A percentile compares a stretch with the other conserved stretches of the same genome.
phyloP scores from a whole-genome alignment of 2,329 filamentous ascomycete genomes.

The Xylariales sp. region DNA sequence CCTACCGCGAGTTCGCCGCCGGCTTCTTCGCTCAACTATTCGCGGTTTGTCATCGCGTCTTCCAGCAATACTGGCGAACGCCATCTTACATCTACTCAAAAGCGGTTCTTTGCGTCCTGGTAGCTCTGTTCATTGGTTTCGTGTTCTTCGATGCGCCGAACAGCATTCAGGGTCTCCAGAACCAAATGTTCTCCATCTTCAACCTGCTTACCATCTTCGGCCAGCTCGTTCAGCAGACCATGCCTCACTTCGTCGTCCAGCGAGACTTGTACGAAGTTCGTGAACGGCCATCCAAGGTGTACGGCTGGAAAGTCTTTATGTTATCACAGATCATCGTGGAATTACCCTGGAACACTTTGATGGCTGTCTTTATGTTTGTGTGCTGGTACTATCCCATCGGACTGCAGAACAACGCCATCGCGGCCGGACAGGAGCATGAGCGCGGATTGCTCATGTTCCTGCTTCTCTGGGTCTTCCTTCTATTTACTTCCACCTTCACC shows the following conservation, averaged over 20 bases:
- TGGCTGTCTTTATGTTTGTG: slow-evolving; percentile 69
- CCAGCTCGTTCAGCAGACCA: slow-evolving; percentile 68
- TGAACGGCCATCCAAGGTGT: slow-evolving; percentile 74
- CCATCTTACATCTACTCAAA: slow-evolving; percentile 77
- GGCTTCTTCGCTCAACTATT: slow-evolving; percentile 62
- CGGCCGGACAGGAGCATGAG: slow-evolving; percentile 54
- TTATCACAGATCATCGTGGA: slow-evolving; percentile 76
- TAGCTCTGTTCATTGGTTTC: slow-evolving; percentile 72
- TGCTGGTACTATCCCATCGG: slow-evolving; percentile 83
- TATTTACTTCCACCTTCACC: slow-evolving; percentile 76
- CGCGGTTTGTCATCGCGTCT: slow-evolving; percentile 64
- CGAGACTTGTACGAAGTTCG: slow-evolving; percentile 76
- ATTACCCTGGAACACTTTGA: slow-evolving; percentile 73
- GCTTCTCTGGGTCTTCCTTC: slow-evolving; percentile 65
- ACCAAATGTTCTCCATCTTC: slow-evolving; percentile 79
- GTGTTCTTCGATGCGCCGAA: slow-evolving; percentile 68
- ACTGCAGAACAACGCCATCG: slow-evolving; percentile 62
- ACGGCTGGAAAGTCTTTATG: slow-evolving; percentile 80
- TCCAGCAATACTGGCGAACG: slow-evolving; percentile 80
- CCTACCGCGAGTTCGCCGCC: slow-evolving; percentile 73
- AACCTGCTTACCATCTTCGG: slow-evolving; percentile 76
- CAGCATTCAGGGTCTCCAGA: slow-evolving; percentile 70
- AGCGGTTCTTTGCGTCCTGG: slow-evolving; percentile 51
- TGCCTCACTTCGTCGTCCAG: slow-evolving; percentile 77
- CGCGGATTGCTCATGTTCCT: slow-evolving; percentile 75